Conservation (phyloP, 176 grass and related monocot genomes). For the Carex scoparia region DNA sequence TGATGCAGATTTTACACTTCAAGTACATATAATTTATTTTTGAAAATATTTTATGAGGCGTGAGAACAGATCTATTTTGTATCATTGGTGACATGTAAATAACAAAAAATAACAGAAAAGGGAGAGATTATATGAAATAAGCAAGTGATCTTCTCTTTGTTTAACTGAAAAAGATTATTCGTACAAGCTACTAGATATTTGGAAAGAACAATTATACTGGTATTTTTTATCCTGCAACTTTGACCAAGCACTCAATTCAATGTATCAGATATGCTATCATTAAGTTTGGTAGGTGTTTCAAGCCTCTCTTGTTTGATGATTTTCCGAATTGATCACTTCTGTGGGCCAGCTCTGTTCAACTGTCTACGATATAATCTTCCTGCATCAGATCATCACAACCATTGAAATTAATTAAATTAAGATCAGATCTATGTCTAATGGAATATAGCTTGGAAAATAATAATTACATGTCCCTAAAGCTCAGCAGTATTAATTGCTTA, state of each 20-base stretch:
- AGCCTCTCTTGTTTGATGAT: background rate
- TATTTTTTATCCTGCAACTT: background rate
- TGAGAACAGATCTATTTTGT: background rate
- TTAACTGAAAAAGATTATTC: background rate
- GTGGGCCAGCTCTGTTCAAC: background rate
- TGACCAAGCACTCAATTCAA: background rate
- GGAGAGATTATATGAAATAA: background rate
- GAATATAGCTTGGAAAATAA: too few relatives aligned
- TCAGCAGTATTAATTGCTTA: too few relatives aligned
- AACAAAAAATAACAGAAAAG: background rate
- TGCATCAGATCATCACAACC: background rate
- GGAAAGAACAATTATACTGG: background rate
- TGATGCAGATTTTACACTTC: too few relatives aligned
- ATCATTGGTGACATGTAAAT: background rate
- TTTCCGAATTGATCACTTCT: background rate
- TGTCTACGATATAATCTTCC: constrained; percentile 3
- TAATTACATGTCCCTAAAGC: too few relatives aligned
- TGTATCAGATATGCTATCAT: background rate
- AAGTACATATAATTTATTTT: background rate
- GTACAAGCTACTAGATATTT: background rate
- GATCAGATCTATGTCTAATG: too few relatives aligned
- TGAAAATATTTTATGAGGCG: background rate
- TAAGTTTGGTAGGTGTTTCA: background rate
- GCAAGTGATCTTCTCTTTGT: background rate
- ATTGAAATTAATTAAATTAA: background rate